Conservation (phyloP, 2,329 filamentous ascomycete species). For the Calonectria pseudoturangicola region DNA sequence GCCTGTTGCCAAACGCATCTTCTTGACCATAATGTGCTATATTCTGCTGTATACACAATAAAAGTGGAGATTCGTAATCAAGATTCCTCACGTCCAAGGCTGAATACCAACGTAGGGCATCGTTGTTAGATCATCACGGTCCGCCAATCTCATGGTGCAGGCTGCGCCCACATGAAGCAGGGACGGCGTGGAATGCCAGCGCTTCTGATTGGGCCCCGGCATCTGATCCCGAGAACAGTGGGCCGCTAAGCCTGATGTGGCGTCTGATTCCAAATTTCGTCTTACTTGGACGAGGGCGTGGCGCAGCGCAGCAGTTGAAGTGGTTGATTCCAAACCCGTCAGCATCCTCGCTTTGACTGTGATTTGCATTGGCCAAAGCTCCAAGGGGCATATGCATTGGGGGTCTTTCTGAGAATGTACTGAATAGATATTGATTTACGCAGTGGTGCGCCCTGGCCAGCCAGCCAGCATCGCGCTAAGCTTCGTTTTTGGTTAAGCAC, state of each 20-base stretch:
- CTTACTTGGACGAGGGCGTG: neutral
- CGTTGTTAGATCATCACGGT: no score
- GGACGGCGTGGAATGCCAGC: neutral
- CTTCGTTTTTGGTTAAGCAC: no score
- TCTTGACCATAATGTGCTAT: neutral
- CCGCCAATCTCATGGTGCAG: neutral
- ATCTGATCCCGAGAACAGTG: neutral
- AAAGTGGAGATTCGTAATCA: conserved; percentile 15
- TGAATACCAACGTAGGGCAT: neutral
- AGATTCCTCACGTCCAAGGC: conserved; percentile 21
- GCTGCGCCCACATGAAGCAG: neutral
- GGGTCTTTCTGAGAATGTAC: no score
- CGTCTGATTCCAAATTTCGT: conserved; percentile 14
- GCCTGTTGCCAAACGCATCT: neutral
- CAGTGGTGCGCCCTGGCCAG: no score
- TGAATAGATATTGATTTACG: no score
- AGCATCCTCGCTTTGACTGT: conserved; percentile 5
- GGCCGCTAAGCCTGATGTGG: neutral
- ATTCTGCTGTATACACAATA: neutral
- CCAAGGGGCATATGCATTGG: neutral
- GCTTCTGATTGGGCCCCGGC: neutral
- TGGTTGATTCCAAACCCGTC: neutral
- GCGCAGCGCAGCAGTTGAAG: conserved; percentile 6
- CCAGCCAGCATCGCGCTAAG: no score
- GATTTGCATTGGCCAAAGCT: neutral